phyloP scores from a whole-genome alignment of 1,139 yeast genomes.

The Tardiomyces depauwii region DNA sequence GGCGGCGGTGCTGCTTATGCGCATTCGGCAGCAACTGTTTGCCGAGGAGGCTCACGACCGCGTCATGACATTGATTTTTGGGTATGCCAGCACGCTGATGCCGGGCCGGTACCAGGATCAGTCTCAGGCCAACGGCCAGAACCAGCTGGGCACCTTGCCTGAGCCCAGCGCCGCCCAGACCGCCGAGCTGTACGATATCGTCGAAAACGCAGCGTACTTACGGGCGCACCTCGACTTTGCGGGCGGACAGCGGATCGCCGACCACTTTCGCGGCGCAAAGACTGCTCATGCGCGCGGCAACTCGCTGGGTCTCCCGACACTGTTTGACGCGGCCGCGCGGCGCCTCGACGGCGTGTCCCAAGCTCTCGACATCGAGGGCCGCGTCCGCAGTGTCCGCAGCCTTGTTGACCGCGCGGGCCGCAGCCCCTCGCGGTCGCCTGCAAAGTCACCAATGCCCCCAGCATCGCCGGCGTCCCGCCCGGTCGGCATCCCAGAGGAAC shows the following conservation, averaged over 20 bases:
- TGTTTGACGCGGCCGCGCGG: background rate
- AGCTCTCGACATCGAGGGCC: constrained; percentile 1
- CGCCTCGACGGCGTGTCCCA: background rate
- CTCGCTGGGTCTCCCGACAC: background rate
- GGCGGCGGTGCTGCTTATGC: constrained; percentile 23
- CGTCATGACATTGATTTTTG: constrained; percentile 21
- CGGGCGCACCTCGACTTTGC: background rate
- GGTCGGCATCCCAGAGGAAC: background rate
- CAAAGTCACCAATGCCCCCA: background rate
- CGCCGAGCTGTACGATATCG: background rate
- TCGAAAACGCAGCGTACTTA: background rate
- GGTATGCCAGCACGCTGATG: constrained; percentile 20
- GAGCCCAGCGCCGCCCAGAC: constrained; percentile 1
- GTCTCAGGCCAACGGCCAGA: background rate
- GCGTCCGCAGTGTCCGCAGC: constrained; percentile 4
- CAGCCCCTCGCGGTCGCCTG: constrained; percentile 1
- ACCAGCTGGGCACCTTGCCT: background rate
- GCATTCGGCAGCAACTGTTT: constrained; percentile 17
- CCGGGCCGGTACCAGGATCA: constrained; percentile 13
- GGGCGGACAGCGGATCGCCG: background rate
- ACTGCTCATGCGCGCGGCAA: background rate
- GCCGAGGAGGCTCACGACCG: constrained; percentile 20
- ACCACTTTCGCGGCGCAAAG: background rate
- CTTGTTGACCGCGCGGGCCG: constrained; percentile 4
- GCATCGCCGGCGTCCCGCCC: background rate